phyloP scores from a whole-genome alignment of 2,329 filamentous ascomycete genomes.

The Lithohypha guttulata region DNA sequence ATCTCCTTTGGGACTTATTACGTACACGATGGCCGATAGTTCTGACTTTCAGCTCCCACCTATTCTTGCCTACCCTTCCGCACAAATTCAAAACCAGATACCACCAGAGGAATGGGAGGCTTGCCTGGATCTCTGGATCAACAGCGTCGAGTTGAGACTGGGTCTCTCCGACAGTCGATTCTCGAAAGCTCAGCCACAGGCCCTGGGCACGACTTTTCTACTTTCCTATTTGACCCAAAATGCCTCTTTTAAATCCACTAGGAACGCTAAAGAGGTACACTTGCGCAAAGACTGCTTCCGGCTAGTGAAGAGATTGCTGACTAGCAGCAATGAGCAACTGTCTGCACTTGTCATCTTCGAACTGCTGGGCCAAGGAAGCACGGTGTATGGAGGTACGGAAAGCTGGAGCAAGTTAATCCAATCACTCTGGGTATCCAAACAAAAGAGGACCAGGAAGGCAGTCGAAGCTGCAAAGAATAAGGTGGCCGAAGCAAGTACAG shows the following conservation, averaged over 20 bases:
- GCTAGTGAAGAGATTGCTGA: constrained; percentile 48
- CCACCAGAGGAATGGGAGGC: constrained; percentile 62
- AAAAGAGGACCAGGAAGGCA: constrained; percentile 11
- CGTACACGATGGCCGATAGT: constrained; percentile 29
- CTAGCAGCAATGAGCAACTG: constrained; percentile 9
- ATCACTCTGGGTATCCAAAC: constrained; percentile 13
- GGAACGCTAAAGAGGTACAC: constrained; percentile 21
- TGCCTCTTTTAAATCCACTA: not conserved
- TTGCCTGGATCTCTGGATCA: constrained; percentile 66
- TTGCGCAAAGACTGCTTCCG: constrained; percentile 57
- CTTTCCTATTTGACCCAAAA: constrained; percentile 12
- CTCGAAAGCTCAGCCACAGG: constrained; percentile 22
- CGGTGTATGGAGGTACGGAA: constrained; percentile 10
- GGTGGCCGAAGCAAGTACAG: constrained; percentile 10
- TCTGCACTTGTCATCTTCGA: constrained; percentile 11
- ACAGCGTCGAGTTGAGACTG: constrained; percentile 56
- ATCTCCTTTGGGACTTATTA: not conserved
- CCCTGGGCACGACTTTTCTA: constrained; percentile 15
- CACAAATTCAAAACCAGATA: constrained; percentile 55
- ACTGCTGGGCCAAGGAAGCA: constrained; percentile 13
- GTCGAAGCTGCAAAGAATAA: constrained; percentile 12
- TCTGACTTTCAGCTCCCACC: constrained; percentile 44
- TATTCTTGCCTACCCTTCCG: constrained; percentile 66
- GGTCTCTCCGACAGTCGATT: constrained; percentile 48
- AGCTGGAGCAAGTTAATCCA: constrained; percentile 15